Base-by-base conservation (phyloP, 306 rosid species). In the Cyamopsis tetragonoloba region DNA sequence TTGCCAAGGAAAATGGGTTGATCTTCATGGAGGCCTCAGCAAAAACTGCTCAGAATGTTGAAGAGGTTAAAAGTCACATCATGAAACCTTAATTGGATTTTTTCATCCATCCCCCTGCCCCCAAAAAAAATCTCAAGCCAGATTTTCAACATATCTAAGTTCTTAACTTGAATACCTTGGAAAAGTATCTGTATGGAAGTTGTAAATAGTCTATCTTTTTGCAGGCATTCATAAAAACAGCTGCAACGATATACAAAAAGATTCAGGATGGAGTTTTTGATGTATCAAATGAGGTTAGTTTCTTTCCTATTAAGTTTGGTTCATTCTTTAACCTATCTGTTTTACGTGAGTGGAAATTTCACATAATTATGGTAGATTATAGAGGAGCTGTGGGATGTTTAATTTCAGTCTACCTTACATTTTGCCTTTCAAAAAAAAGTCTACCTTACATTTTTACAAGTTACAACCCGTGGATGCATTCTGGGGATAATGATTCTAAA, bases 11-110 rank as follows among this genome's bases (percentile, higher is more conserved):
- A 76, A 91, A 93, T 44, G 97, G 98, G 1, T 77, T 93, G 77
- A 87, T 93, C 72, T 88, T 89, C 77, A 89, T 93, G 98, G 98
- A 93, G 74, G 98, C 97, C 50, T 93, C 98, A 6, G 98, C 98
- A 66, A 93, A 87, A 82, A 93, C 98, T 38, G 97, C 98, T 59
- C 98, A 89, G 71, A 89, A 93, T 78, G 97, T 93, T 37, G 98
- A 93, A 83, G 98, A 93, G 98, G 98, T 89, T 34, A 75, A 43
- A 34, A 70, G 4, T 65, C 71, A 39, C 12, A 27, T 47, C 30
- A 24, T 70, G 7, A 47, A 44, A 27, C 27, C 6, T 57, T 26
- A 23, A 14, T 66, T 72, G 47, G 14, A 27, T 48, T 17, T 37
- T 72, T 62, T 64, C 70, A 15, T 65, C 49, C 8, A 6, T 23